Base-by-base conservation (phyloP, 2,329 filamentous ascomycete species). In the Microcyclospora tardicrescens region DNA sequence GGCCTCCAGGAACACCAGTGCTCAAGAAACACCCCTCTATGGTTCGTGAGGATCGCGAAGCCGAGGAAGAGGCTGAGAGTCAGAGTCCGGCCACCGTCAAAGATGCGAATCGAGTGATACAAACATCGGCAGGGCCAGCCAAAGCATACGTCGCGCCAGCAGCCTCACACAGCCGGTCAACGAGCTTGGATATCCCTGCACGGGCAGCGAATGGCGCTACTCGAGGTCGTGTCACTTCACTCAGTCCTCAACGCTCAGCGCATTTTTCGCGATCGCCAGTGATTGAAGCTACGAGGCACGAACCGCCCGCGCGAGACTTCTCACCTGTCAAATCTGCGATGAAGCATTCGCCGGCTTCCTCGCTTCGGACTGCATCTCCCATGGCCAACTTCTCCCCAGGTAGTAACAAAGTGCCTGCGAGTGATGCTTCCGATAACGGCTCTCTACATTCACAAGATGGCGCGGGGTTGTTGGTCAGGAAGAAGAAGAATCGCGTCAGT, bases 301-400 rank as follows among this genome's bases (percentile, higher is more conserved):
- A 76, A 38, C 83, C 82, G 5, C 77, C 80, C 15, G 66, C 75
- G 24, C 71, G 83, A 35, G 84, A 81, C 5, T 64, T 81, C 10
- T 86, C 82, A 0, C 83, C 83, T 9, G 76, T 77, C 34, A 89
- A 89, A 56, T 85, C 82, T 1, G 82, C 81, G 2, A 54, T 87
- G 45, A 87, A 87, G 55, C 68, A 77, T 16, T 68, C 65, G 1
- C 75, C 73, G 35, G 70, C 75, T 2, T 67, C 71, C 1, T 67
- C 65, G 0, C 45, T 63, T 10, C 56, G 65, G 13, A 59, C 56
- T 8, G 55, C 47, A 29, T 68, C 65, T 13, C 66, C 40, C 52
- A 71, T 50, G 64, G 68, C 45, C 50, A 65, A 28, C 70, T 75
- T 38, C 67, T 76, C 34, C 62, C 70, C 34, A 63, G 69, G 36